These are phyloP conservation scores for Wickerhamiella qilinensis DNA, from an alignment of 805 yeast species.

Conservation along the genomic window DNA sequence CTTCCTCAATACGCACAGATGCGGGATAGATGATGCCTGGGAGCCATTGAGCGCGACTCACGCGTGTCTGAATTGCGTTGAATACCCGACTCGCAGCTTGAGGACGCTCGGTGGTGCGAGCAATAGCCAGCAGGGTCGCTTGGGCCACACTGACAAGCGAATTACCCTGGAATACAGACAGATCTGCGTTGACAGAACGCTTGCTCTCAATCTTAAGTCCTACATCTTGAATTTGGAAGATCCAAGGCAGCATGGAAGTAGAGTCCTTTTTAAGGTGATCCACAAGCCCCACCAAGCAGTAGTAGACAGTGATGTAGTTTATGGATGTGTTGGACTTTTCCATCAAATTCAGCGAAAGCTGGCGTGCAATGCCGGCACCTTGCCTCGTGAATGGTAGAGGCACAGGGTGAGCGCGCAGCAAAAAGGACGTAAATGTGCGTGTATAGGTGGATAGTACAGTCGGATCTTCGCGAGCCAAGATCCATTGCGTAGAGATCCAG, in stretches of 20 bases:
- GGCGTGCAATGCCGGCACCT: constrained; percentile 7
- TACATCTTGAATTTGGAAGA: constrained; percentile 3
- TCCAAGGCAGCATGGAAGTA: constrained; percentile 7
- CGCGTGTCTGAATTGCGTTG: constrained; percentile 7
- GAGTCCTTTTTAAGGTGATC: constrained; percentile 4
- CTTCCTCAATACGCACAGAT: constrained; percentile 5
- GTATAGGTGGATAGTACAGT: constrained; percentile 15
- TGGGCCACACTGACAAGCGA: constrained; percentile 4
- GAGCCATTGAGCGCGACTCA: constrained; percentile 9
- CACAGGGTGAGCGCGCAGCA: constrained; percentile 4
- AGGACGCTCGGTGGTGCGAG: constrained; percentile 3
- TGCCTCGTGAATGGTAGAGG: constrained; percentile 2
- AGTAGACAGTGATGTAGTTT: constrained; percentile 12
- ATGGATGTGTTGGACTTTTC: constrained; percentile 2
- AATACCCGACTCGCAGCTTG: constrained; percentile 6
- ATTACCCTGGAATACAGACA: not conserved
- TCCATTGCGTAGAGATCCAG: constrained; percentile 21
- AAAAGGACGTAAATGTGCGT: constrained; percentile 13
- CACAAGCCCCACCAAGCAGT: constrained; percentile 7
- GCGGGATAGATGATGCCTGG: constrained; percentile 14
- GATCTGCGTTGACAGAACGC: not conserved
- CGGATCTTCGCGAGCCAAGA: constrained; percentile 12
- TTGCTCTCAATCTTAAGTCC: not conserved
- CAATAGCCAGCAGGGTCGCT: constrained; percentile 8
- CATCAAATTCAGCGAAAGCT: constrained; percentile 6